Conservation (phyloP, 805 yeast species). For the Candida nanaspora region DNA sequence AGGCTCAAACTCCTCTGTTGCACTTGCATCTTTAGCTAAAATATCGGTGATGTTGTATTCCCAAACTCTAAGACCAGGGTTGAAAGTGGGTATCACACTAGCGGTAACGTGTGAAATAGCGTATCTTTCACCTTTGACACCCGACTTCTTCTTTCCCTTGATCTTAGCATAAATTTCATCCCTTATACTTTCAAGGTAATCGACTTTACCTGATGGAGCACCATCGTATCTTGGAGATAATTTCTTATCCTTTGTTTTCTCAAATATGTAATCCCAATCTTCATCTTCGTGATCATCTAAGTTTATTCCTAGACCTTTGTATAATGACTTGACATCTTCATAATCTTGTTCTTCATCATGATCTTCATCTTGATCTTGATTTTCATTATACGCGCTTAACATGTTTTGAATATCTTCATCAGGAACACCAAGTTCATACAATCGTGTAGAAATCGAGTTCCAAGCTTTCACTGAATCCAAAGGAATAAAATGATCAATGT, state of each 20-base stretch:
- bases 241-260: slow-evolving; percentile 1
- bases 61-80: slow-evolving; percentile 80
- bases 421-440: slow-evolving; percentile 11
- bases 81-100: slow-evolving; percentile 78
- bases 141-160: slow-evolving; percentile 38
- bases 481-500: slow-evolving; percentile 78
- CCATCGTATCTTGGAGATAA: slow-evolving; percentile 42
- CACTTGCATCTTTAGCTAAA: background rate
- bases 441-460: slow-evolving; percentile 32
- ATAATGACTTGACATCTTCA: background rate
- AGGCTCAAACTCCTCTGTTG: slow-evolving; percentile 28
- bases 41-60: slow-evolving; percentile 65
- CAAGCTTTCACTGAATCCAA: slow-evolving; percentile 66
- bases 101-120: slow-evolving; percentile 64
- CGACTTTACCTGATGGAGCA: slow-evolving; percentile 58
- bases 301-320: slow-evolving; percentile 8
- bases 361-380: slow-evolving; percentile 14
- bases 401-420: slow-evolving; percentile 12
- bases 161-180: slow-evolving; percentile 44
- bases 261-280: slow-evolving; percentile 1
- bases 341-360: slow-evolving; percentile 12
- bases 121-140: slow-evolving; percentile 46
- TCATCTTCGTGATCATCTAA: slow-evolving; percentile 14
- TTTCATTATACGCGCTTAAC: slow-evolving; percentile 17
- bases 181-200: slow-evolving; percentile 54